A percentile compares a stretch with the other conserved stretches of the same genome.
phyloP scores from a whole-genome alignment of 805 yeast genomes.

The Saccharomycopsis guyanensis region DNA sequence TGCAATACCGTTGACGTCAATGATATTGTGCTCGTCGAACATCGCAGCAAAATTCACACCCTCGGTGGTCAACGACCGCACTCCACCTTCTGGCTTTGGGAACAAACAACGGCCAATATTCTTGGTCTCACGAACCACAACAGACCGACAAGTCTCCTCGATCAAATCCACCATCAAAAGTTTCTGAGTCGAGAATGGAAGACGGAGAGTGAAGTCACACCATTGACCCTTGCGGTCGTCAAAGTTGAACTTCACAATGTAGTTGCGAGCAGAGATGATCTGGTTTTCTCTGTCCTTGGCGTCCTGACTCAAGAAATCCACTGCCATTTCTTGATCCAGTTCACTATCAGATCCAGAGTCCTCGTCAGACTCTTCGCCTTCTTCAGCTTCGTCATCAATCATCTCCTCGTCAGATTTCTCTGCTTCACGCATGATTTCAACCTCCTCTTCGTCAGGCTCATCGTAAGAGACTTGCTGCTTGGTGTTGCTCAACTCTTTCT shows the following conservation, averaged over 20 bases:
- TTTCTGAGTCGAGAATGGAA: constrained; percentile 82
- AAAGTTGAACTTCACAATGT: constrained; percentile 74
- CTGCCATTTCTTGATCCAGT: constrained; percentile 33
- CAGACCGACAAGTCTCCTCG: constrained; percentile 82
- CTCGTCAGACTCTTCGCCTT: constrained; percentile 21
- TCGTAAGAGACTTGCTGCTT: constrained; percentile 91
- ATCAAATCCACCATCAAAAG: constrained; percentile 94
- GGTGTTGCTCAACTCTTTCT: constrained; percentile 48
- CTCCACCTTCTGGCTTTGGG: constrained; percentile 60
- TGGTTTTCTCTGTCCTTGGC: constrained; percentile 85
- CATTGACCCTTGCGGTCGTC: constrained; percentile 85
- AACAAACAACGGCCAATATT: constrained; percentile 88
- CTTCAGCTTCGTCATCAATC: constrained; percentile 38
- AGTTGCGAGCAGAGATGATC: constrained; percentile 63
- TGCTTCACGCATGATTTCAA: constrained; percentile 80
- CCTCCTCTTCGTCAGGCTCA: constrained; percentile 91
- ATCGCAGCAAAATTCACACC: constrained; percentile 96
- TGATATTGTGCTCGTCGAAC: constrained; percentile 96
- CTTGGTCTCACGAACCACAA: constrained; percentile 89
- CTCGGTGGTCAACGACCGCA: constrained; percentile 82
- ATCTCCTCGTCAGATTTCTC: constrained; percentile 54
- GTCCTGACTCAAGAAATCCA: constrained; percentile 29
- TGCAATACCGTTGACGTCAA: constrained; percentile 80
- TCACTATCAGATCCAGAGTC: constrained; percentile 29
- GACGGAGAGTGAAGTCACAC: constrained; percentile 85